phyloP scores from a whole-genome alignment of 257 asterid genomes.

The Scutellaria baicalensis region DNA sequence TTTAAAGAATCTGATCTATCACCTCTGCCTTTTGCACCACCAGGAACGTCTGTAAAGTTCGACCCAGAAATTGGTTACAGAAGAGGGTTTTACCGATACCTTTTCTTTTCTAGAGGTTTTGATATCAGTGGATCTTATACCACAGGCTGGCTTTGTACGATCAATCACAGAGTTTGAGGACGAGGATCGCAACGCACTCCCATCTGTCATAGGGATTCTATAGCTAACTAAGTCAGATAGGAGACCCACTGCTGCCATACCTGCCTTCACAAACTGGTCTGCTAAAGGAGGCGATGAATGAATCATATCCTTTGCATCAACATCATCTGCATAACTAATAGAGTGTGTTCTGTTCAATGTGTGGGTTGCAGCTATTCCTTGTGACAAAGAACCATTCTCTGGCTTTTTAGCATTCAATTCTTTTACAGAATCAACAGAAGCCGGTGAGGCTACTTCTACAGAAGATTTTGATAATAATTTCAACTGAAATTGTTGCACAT shows the following conservation, averaged over 20 bases:
- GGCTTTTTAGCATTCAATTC: conserved; percentile 28
- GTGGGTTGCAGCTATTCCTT: conserved; percentile 23
- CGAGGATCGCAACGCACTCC: conserved; percentile 29
- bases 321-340: conserved; percentile 38
- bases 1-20: conserved; percentile 35
- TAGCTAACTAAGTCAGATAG: conserved; percentile 77
- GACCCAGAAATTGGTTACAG: conserved; percentile 24
- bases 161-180: conserved; percentile 41
- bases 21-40: conserved; percentile 26
- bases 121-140: conserved; percentile 28
- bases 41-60: conserved; percentile 8
- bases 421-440: conserved; percentile 42
- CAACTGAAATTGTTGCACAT: conserved; percentile 28
- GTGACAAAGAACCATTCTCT: conserved; percentile 24
- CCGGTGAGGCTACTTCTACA: conserved; percentile 34
- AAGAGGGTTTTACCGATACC: conserved; percentile 30
- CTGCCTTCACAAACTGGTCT: conserved; percentile 79
- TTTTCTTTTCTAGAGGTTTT: conserved; percentile 38
- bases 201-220: conserved; percentile 58
- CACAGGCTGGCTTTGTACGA: conserved; percentile 38
- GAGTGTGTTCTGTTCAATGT: conserved; percentile 21
- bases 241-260: conserved; percentile 79
- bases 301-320: conserved; percentile 20
- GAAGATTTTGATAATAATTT: conserved; percentile 39
- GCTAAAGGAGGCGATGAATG: conserved; percentile 52